These are phyloP conservation scores for Panus rudis DNA, from an alignment of 768 basidiomycete genomes.

Conservation along the genomic window DNA sequence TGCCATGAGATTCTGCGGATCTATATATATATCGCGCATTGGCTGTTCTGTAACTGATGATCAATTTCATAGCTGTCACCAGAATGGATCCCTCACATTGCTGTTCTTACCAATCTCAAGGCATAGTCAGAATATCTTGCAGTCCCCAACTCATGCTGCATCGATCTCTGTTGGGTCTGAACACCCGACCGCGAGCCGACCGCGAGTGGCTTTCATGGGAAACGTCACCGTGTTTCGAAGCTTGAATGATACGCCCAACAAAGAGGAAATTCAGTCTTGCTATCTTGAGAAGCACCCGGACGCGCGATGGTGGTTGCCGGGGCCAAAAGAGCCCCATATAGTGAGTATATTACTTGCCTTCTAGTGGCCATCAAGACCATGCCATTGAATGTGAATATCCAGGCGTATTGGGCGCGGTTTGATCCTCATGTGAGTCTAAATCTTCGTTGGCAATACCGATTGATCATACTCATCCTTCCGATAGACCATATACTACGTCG, in stretches of 20 bases:
- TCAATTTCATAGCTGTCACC: constrained; percentile 33
- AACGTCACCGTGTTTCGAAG: constrained; percentile 39
- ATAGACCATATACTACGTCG: constrained; percentile 47
- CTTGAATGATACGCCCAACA: constrained; percentile 23
- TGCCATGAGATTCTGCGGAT: constrained; percentile 13
- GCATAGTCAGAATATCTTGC: constrained; percentile 43
- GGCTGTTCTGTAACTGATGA: neutral
- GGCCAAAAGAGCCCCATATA: constrained; percentile 37
- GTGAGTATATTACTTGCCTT: constrained; percentile 25
- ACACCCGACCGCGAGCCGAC: constrained; percentile 34
- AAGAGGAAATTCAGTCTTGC: constrained; percentile 30
- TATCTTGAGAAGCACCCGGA: constrained; percentile 43
- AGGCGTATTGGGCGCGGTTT: constrained; percentile 51
- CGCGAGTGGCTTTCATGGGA: constrained; percentile 45
- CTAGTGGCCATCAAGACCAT: neutral
- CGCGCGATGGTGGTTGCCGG: constrained; percentile 45
- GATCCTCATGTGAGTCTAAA: constrained; percentile 40
- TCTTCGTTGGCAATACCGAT: neutral
- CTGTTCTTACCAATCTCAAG: constrained; percentile 49
- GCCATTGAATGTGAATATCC: neutral
- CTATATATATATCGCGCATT: constrained; percentile 6
- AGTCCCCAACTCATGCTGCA: constrained; percentile 31
- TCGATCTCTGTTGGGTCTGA: constrained; percentile 37
- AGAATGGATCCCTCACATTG: constrained; percentile 46
- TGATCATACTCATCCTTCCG: neutral